Evolutionary conservation across 1,284 basidiomycete genomes (phyloP).

Genomic region (Agroathelia rolfsii): DNA sequence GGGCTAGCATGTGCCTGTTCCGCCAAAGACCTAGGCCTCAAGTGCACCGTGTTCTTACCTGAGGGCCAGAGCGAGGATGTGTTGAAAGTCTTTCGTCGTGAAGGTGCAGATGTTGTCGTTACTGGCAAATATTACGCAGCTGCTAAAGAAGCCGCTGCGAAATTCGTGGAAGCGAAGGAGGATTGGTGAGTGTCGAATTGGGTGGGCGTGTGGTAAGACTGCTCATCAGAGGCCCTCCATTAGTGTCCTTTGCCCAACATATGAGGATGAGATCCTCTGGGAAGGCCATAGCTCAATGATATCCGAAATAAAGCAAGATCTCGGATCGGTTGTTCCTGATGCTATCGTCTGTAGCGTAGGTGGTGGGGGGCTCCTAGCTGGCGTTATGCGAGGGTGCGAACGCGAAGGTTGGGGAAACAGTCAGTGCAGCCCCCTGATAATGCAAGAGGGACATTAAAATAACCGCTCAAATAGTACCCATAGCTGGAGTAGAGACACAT

Average conservation of each 20-base stretch:
- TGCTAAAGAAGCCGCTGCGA: slow-evolving; percentile 38
- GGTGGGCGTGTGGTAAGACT: too few species aligned
- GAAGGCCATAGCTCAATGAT: slow-evolving; percentile 19
- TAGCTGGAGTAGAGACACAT: too few species aligned
- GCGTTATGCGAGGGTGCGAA: slow-evolving; percentile 18
- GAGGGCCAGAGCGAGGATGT: slow-evolving; percentile 37
- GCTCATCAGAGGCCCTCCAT: not conserved
- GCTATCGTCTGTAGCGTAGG: slow-evolving; percentile 23
- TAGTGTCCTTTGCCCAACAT: slow-evolving; percentile 16
- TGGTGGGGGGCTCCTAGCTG: slow-evolving; percentile 19
- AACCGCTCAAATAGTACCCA: too few species aligned
- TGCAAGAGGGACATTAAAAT: slow-evolving; percentile 1
- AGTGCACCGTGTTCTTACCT: slow-evolving; percentile 61
- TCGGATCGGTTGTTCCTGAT: slow-evolving; percentile 17
- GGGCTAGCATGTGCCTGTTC: slow-evolving; percentile 60
- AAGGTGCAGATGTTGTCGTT: slow-evolving; percentile 46
- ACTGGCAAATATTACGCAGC: slow-evolving; percentile 48
- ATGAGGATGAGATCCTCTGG: slow-evolving; percentile 18
- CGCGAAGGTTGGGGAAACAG: slow-evolving; percentile 17
- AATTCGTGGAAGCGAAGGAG: slow-evolving; percentile 30
- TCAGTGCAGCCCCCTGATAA: slow-evolving; percentile 6
- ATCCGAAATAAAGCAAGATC: slow-evolving; percentile 15
- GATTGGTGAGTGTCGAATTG: slow-evolving; percentile 43
- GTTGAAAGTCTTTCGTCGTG: slow-evolving; percentile 35
- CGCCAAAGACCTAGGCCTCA: slow-evolving; percentile 39